phyloP scores from a whole-genome alignment of 805 yeast species.

The Candida xyloterini region DNA sequence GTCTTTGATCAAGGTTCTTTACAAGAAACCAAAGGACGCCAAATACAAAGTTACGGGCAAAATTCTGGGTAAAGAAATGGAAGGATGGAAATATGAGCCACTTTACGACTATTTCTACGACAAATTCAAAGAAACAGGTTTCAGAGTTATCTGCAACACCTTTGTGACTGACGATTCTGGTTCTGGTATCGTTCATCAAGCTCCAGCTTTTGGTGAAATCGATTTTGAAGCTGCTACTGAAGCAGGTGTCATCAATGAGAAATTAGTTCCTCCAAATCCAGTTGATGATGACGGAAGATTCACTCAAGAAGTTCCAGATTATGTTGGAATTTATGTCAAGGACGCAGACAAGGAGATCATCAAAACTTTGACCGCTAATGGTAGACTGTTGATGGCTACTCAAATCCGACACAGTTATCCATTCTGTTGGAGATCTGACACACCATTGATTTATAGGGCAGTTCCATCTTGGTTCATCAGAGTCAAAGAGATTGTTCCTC shows the following conservation, averaged over 20 bases:
- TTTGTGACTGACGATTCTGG: constrained; percentile 94
- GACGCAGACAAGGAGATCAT: constrained; percentile 93
- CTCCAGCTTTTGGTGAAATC: constrained; percentile 99
- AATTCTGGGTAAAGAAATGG: constrained; percentile 74
- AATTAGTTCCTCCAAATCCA: constrained; percentile 81
- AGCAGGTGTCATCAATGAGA: constrained; percentile 71
- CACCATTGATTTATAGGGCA: constrained; percentile 92
- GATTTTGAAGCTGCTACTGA: constrained; percentile 83
- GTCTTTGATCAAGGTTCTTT: constrained; percentile 73
- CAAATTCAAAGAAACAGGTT: constrained; percentile 70
- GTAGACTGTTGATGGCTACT: constrained; percentile 67
- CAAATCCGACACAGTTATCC: constrained; percentile 97
- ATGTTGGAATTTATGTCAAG: constrained; percentile 83
- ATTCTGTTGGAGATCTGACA: constrained; percentile 99
- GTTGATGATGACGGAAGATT: constrained; percentile 91
- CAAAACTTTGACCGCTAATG: constrained; percentile 74
- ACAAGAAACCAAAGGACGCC: constrained; percentile 93
- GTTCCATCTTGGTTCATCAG: constrained; percentile 99
- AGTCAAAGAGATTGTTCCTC: constrained; percentile 80
- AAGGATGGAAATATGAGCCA: constrained; percentile 79
- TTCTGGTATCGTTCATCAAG: constrained; percentile 98
- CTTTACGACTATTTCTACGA: constrained; percentile 78
- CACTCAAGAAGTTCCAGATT: constrained; percentile 70
- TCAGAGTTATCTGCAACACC: constrained; percentile 75
- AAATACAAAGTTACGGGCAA: constrained; percentile 80